Evolutionary conservation across 2,329 filamentous ascomycete species (phyloP).

Genomic region (Xylariaceae sp.): DNA sequence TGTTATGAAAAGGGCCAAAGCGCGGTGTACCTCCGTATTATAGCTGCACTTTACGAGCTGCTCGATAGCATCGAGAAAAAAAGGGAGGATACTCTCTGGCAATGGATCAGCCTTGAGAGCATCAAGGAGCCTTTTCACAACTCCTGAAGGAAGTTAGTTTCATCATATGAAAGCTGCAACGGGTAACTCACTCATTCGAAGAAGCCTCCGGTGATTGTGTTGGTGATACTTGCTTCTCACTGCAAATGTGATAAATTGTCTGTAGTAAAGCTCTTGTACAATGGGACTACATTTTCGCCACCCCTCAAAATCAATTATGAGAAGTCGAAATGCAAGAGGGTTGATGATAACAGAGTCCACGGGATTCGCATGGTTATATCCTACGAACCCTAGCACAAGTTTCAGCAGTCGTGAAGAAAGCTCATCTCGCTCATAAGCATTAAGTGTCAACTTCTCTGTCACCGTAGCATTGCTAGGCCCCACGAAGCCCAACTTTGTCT

Average conservation of each 20-base stretch:
- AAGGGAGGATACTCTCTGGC: constrained; percentile 62
- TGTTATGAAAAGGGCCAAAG: constrained; percentile 85
- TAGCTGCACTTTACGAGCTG: constrained; percentile 74
- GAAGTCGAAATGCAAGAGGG: constrained; percentile 83
- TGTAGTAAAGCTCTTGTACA: constrained; percentile 85
- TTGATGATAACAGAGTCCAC: constrained; percentile 93
- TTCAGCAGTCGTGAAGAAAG: constrained; percentile 62
- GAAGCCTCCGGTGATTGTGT: constrained; percentile 82
- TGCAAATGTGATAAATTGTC: constrained; percentile 83
- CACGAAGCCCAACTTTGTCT: constrained; percentile 67
- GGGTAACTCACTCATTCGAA: constrained; percentile 72
- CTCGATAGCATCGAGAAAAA: constrained; percentile 74
- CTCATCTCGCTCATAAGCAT: constrained; percentile 48
- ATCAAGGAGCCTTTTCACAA: constrained; percentile 84
- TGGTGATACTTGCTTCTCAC: constrained; percentile 86
- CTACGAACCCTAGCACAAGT: constrained; percentile 77
- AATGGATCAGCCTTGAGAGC: constrained; percentile 82
- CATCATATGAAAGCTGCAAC: constrained; percentile 12
- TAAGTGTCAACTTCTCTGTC: constrained; percentile 41
- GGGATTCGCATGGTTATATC: constrained; percentile 74
- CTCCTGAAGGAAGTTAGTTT: constrained; percentile 48
- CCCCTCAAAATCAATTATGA: constrained; percentile 87
- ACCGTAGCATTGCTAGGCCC: constrained; percentile 33
- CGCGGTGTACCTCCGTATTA: constrained; percentile 77
- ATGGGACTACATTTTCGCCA: constrained; percentile 75